These are phyloP conservation scores for Geranomyces variabilis DNA, from an alignment of 192 early-diverging fungal species.

Conservation along the genomic window DNA sequence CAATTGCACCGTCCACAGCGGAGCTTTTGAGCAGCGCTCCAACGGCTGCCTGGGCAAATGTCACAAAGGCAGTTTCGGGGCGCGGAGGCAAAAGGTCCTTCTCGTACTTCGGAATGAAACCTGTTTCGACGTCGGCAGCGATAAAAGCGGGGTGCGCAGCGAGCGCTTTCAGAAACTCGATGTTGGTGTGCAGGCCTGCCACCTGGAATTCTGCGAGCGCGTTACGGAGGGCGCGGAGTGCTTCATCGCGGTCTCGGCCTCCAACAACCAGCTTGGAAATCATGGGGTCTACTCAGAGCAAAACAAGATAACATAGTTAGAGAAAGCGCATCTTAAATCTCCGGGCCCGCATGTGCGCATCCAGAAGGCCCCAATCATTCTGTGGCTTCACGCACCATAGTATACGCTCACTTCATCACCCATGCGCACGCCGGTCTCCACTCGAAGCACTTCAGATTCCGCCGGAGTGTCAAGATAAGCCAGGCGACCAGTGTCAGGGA, in stretches of 20 bases:
- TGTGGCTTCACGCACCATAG: conserved; percentile 63
- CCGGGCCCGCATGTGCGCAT: no score
- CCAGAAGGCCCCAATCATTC: no score
- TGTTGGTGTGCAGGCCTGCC: conserved; percentile 87
- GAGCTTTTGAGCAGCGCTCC: conserved; percentile 35
- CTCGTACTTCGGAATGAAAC: conserved; percentile 85
- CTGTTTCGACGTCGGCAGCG: conserved; percentile 88
- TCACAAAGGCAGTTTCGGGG: conserved; percentile 41
- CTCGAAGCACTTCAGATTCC: conserved; percentile 65
- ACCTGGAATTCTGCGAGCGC: conserved; percentile 86
- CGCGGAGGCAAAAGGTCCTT: conserved; percentile 60
- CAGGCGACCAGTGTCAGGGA: conserved; percentile 92
- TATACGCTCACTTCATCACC: conserved; percentile 91
- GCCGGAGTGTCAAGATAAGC: conserved; percentile 69
- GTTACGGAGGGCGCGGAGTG: conserved; percentile 76
- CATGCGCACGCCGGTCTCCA: conserved; percentile 91
- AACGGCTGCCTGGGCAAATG: conserved; percentile 72
- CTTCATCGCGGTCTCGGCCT: conserved; percentile 79
- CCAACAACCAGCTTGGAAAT: conserved; percentile 92
- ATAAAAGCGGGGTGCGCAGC: conserved; percentile 81
- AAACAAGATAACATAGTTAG: no score
- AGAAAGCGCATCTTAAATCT: no score
- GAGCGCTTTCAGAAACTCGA: conserved; percentile 84
- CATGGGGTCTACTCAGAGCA: conserved; percentile 70
- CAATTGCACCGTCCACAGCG: not conserved